phyloP scores from a whole-genome alignment of 805 yeast genomes.

The Lachancea thermotolerans region DNA sequence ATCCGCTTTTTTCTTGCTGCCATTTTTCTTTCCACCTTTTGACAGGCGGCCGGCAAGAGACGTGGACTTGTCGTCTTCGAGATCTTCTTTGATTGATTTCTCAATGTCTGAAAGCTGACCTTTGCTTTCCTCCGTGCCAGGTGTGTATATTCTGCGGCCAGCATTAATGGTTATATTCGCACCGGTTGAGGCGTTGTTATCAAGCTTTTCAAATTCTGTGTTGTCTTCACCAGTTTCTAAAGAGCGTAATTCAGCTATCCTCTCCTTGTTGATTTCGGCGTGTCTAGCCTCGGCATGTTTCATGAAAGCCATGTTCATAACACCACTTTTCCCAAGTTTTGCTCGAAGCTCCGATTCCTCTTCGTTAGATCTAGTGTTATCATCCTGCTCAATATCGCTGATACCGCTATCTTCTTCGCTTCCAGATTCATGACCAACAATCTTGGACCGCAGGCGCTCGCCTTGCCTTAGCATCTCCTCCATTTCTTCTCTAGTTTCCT shows the following conservation, averaged over 20 bases:
- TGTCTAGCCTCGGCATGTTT: constrained; percentile 74
- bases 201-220: constrained; percentile 30
- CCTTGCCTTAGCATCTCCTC: constrained; percentile 93
- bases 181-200: constrained; percentile 27
- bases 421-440: constrained; percentile 58
- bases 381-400: constrained; percentile 46
- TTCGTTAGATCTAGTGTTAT: constrained; percentile 37
- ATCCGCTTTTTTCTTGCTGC: constrained; percentile 9
- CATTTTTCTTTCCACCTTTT: constrained; percentile 14
- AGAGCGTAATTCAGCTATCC: constrained; percentile 44
- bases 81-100: constrained; percentile 37
- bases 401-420: constrained; percentile 36
- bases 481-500: constrained; percentile 75
- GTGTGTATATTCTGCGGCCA: constrained; percentile 80
- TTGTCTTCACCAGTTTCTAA: constrained; percentile 43
- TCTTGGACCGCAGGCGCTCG: constrained; percentile 64
- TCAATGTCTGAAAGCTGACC: constrained; percentile 33
- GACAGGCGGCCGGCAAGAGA: constrained; percentile 38
- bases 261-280: constrained; percentile 49
- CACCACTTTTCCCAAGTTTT: constrained; percentile 75
- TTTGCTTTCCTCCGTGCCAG: constrained; percentile 34
- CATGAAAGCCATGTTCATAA: constrained; percentile 94
- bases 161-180: constrained; percentile 51
- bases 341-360: constrained; percentile 31
- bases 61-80: constrained; percentile 44